Evolutionary conservation across 1,139 yeast species (phyloP).

Genomic region (Geotrichum aggregatum): DNA sequence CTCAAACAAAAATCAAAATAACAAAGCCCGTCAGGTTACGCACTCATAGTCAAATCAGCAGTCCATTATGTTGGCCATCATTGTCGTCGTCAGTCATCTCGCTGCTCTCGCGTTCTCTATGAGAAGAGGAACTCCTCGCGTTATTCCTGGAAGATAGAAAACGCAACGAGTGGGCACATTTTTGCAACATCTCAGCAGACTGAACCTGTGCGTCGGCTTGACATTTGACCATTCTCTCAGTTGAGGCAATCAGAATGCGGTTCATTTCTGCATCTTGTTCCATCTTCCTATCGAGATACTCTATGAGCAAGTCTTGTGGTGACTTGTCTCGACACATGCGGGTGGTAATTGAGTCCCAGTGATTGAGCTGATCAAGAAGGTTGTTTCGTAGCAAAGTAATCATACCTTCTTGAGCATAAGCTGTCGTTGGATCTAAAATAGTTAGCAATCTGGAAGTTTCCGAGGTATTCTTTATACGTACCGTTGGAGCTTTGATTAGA

Average conservation of each 20-base stretch:
- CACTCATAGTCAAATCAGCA: slow-evolving; percentile 44
- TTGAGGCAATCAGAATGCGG: slow-evolving; percentile 14
- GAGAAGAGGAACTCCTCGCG: not conserved
- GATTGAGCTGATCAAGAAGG: slow-evolving; percentile 14
- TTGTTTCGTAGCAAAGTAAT: slow-evolving; percentile 5
- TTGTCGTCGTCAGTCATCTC: slow-evolving; percentile 11
- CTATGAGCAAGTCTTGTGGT: slow-evolving; percentile 18
- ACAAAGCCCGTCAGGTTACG: too few species aligned
- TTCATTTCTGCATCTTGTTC: slow-evolving; percentile 18
- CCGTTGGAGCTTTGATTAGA: too few species aligned
- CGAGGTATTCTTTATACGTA: too few species aligned
- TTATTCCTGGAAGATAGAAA: not conserved
- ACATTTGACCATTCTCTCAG: slow-evolving; percentile 14
- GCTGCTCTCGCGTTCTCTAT: slow-evolving; percentile 8
- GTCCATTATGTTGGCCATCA: not conserved
- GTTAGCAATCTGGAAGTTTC: too few species aligned
- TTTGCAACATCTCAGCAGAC: slow-evolving; percentile 12
- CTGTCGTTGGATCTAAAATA: not conserved
- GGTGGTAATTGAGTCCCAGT: slow-evolving; percentile 12
- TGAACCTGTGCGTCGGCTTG: slow-evolving; percentile 19
- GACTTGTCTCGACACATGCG: slow-evolving; percentile 16
- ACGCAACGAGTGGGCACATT: slow-evolving; percentile 10
- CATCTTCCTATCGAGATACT: slow-evolving; percentile 17
- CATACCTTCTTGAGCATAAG: slow-evolving; percentile 3
- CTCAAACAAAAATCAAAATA: too few species aligned